Percentiles rank a stretch among this genome's conserved stretches.
Conservation (phyloP, 352 stramenopile species). For the Pelagophyceae sp. region DNA sequence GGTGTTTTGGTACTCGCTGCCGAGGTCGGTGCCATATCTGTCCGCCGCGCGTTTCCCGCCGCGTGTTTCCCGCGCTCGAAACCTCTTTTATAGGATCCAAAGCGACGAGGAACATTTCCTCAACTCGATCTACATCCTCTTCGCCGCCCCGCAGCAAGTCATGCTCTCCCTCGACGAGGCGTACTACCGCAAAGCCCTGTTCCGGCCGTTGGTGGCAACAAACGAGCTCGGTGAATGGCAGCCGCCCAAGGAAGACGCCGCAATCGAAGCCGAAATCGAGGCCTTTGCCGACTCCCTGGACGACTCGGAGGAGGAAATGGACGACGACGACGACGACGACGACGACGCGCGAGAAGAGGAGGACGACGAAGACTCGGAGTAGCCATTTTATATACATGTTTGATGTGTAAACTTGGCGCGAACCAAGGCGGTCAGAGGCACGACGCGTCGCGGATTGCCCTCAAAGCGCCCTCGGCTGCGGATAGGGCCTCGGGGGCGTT, state of each 20-base stretch:
- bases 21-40: background rate
- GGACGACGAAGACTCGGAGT: background rate
- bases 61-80: too few relatives aligned
- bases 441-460: too few relatives aligned
- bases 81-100: too few relatives aligned
- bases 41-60: too few relatives aligned
- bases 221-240: background rate
- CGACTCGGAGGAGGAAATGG: background rate
- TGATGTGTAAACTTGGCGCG: too few relatives aligned
- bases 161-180: constrained; percentile 12
- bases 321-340: background rate
- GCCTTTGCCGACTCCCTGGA: background rate
- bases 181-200: background rate
- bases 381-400: background rate
- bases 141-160: constrained; percentile 6
- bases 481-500: too few relatives aligned
- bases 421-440: too few relatives aligned
- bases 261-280: too few relatives aligned
- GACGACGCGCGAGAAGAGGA: background rate
- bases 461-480: too few relatives aligned
- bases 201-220: background rate
- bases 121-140: constrained; percentile 1
- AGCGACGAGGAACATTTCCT: too few relatives aligned
- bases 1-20: constrained; percentile 1
- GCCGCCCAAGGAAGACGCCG: too few relatives aligned